Base-by-base conservation (phyloP, 805 yeast species). In the Ogataea nakhonphanomensis region DNA sequence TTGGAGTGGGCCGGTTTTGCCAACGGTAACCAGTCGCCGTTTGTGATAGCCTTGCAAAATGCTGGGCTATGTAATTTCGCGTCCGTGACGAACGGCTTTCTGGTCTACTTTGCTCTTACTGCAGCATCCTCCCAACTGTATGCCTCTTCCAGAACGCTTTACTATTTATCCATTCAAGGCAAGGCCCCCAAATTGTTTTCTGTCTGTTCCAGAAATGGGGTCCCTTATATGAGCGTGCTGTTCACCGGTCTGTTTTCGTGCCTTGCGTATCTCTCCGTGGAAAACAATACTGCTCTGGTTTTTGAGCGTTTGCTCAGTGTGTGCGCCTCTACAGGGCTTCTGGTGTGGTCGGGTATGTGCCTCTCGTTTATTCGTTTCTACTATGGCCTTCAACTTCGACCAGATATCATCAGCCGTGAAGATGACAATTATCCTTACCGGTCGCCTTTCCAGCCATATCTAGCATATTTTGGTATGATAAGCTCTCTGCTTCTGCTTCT, bases 261-360 rank as follows among this genome's bases (percentile, higher is more conserved):
- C 3, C 60, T 84, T 26, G 74, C 88, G 0, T 84, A 67, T 56
- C 55, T 83, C 15, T 74, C 85, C 3, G 78, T 81, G 5, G 70
- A 76, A 31, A 67, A 73, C 39, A 59, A 68, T 27, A 79, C 89
- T 0, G 74, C 83, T 11, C 61, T 66, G 11, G 82, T 82, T 5
- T 85, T 86, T 49, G 83, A 77, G 44, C 76, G 81, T 50, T 64
- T 85, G 43, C 74, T 84, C 7, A 78, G 79, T 49, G 70, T 85
- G 25, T 74, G 85, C 37, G 79, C 90, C 2, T 77, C 90, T 0
- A 74, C 90, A 1, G 90, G 89, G 0, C 74, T 87, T 38, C 62
- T 88, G 25, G 87, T 84, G 30, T 88, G 95, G 95, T 70, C 72
- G 43, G 78, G 81, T 7, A 78, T 78, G 81, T 73, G 79, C 49